Conservation (phyloP, 1,284 basidiomycete species). For the Chiua sp. region DNA sequence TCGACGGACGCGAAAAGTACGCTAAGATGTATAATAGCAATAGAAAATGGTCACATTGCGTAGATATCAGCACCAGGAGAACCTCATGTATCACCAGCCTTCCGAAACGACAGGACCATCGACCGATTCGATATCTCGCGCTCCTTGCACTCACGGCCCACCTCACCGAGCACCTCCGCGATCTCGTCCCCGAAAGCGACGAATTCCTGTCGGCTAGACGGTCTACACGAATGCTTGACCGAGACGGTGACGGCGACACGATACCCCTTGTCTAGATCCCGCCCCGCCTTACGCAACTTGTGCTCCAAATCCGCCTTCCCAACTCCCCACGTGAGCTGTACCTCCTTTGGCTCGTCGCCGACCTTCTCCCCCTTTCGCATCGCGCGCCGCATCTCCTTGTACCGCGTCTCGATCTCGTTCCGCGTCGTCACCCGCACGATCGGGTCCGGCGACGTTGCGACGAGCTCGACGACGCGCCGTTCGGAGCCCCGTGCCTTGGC, state of each 20-base stretch:
- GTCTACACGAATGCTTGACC: slow-evolving; percentile 49
- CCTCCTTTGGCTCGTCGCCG: slow-evolving; percentile 62
- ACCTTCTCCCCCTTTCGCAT: slow-evolving; percentile 39
- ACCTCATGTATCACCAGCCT: slow-evolving; percentile 3
- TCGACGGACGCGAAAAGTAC: slow-evolving; percentile 28
- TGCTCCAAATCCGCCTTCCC: slow-evolving; percentile 64
- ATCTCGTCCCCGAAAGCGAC: slow-evolving; percentile 47
- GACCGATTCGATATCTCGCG: slow-evolving; percentile 44
- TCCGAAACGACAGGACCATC: slow-evolving; percentile 51
- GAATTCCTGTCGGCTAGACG: slow-evolving; percentile 42
- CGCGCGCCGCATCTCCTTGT: slow-evolving; percentile 42
- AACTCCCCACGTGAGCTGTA: slow-evolving; percentile 76
- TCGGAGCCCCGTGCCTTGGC: slow-evolving; percentile 29
- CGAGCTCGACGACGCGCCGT: slow-evolving; percentile 56
- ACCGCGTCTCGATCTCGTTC: slow-evolving; percentile 39
- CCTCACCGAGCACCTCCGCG: slow-evolving; percentile 45
- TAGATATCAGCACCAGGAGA: slow-evolving; percentile 10
- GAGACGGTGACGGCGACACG: slow-evolving; percentile 64
- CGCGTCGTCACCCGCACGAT: slow-evolving; percentile 58
- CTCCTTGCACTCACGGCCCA: slow-evolving; percentile 58
- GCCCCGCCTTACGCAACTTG: slow-evolving; percentile 66
- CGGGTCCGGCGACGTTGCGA: slow-evolving; percentile 48
- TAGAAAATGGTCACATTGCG: slow-evolving; percentile 12
- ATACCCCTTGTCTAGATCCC: slow-evolving; percentile 64
- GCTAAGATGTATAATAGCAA: slow-evolving; percentile 31